Percentiles rank a stretch among this genome's conserved stretches.
Conservation (phyloP, 371 early-diverging fungal genomes). For the Funneliformis caledonium region DNA sequence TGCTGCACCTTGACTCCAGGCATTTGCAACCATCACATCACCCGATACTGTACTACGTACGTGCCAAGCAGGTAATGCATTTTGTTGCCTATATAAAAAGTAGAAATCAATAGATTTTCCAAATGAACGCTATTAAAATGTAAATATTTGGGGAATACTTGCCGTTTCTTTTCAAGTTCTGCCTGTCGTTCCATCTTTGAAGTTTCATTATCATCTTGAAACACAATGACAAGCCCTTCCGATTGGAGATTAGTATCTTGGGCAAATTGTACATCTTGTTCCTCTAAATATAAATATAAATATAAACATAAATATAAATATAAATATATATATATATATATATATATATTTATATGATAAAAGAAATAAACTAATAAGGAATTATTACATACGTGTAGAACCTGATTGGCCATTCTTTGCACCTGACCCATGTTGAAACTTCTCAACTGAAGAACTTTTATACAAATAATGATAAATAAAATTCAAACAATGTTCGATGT, state of each 20-base stretch:
- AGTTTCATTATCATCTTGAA: constrained; percentile 77
- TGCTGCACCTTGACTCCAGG: not conserved
- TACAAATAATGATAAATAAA: not conserved
- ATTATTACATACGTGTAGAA: constrained; percentile 10
- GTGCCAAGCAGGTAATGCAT: constrained; percentile 84
- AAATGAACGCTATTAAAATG: not conserved
- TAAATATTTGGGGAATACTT: not conserved
- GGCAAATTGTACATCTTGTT: constrained; percentile 63
- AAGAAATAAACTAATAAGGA: too few species aligned
- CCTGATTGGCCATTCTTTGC: constrained; percentile 5
- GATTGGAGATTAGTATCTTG: constrained; percentile 71
- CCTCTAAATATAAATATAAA: constrained; percentile 23
- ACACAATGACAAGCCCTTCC: constrained; percentile 76
- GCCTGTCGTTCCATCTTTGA: constrained; percentile 68
- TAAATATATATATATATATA: too few species aligned
- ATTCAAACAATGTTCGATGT: not conserved
- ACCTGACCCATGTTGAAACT: constrained; percentile 16
- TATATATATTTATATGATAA: too few species aligned
- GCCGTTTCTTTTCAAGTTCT: constrained; percentile 73
- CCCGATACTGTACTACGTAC: constrained; percentile 72
- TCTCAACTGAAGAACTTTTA: constrained; percentile 16
- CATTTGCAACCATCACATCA: constrained; percentile 36
- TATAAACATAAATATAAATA: not conserved
- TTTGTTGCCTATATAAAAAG: constrained; percentile 57
- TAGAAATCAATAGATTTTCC: not conserved